Evolutionary conservation across 768 basidiomycete species (phyloP).

Genomic region (Calvatia gigantea): DNA sequence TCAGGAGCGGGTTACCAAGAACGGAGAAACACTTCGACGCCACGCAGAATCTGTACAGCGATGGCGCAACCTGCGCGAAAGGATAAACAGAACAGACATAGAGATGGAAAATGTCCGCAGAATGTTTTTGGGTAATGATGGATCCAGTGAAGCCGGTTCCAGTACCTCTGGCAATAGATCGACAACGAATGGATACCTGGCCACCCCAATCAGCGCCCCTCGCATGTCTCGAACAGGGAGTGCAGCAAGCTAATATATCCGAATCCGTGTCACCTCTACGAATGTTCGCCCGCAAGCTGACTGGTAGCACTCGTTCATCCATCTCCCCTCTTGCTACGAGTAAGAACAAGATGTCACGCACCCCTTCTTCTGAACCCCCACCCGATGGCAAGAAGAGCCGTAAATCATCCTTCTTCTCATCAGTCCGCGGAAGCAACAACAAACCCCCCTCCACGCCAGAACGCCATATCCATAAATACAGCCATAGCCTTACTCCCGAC

Average conservation of each 20-base stretch:
- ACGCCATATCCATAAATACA: slow-evolving; percentile 62
- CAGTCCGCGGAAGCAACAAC: slow-evolving; percentile 34
- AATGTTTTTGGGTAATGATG: slow-evolving; percentile 49
- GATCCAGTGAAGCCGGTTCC: slow-evolving; percentile 69
- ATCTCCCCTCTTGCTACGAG: slow-evolving; percentile 32
- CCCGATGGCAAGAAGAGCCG: slow-evolving; percentile 45
- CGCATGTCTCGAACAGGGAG: slow-evolving; percentile 42
- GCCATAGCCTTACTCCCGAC: slow-evolving; percentile 68
- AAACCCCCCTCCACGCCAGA: slow-evolving; percentile 48
- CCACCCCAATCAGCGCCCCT: slow-evolving; percentile 56
- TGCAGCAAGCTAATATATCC: slow-evolving; percentile 55
- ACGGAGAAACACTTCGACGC: slow-evolving; percentile 88
- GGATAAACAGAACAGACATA: slow-evolving; percentile 74
- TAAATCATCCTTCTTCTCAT: slow-evolving; percentile 58
- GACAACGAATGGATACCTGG: slow-evolving; percentile 54
- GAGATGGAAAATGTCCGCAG: slow-evolving; percentile 77
- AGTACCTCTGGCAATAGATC: slow-evolving; percentile 55
- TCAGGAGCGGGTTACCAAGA: slow-evolving; percentile 90
- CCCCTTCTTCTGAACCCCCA: slow-evolving; percentile 54
- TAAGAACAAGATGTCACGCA: slow-evolving; percentile 40
- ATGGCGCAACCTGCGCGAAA: slow-evolving; percentile 77
- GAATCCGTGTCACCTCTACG: slow-evolving; percentile 79
- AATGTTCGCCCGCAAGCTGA: slow-evolving; percentile 71
- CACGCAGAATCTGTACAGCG: slow-evolving; percentile 87
- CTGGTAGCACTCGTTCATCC: slow-evolving; percentile 36